Conservation (phyloP, 2,329 filamentous ascomycete genomes). For the Paecilomyces niveus region DNA sequence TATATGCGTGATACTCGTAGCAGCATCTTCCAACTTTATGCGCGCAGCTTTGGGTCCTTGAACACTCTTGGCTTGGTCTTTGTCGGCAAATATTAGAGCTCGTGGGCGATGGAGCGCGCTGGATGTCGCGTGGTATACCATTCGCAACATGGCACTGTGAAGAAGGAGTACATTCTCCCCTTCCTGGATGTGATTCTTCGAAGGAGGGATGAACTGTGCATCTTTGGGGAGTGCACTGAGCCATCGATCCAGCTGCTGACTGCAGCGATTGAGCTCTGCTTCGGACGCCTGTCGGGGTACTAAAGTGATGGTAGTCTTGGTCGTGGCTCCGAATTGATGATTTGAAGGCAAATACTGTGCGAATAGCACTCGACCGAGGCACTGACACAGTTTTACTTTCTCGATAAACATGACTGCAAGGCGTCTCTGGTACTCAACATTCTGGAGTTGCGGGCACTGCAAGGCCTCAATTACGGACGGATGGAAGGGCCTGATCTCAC, state of each 20-base stretch:
- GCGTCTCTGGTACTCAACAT: conserved; percentile 64
- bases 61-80: conserved; percentile 39
- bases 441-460: conserved; percentile 59
- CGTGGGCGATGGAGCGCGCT: conserved; percentile 82
- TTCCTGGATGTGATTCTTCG: conserved; percentile 49
- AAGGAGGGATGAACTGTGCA: conserved; percentile 61
- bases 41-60: conserved; percentile 66
- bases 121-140: conserved; percentile 86
- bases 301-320: conserved; percentile 70
- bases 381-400: conserved; percentile 78
- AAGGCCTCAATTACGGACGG: conserved; percentile 61
- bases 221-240: conserved; percentile 59
- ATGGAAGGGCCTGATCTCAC: conserved; percentile 62
- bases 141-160: conserved; percentile 76
- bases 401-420: conserved; percentile 79
- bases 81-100: conserved; percentile 59
- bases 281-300: conserved; percentile 75
- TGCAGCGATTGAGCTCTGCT: conserved; percentile 67
- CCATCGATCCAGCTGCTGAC: conserved; percentile 70
- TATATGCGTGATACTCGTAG: conserved; percentile 72
- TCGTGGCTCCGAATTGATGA: conserved; percentile 60
- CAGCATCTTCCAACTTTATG: conserved; percentile 71
- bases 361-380: conserved; percentile 76
- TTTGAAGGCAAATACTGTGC: conserved; percentile 84
- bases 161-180: conserved; percentile 48